These are phyloP conservation scores for Pseudonitzschia pungens DNA, from an alignment of 108 stramenopile species.

Conservation along the genomic window DNA sequence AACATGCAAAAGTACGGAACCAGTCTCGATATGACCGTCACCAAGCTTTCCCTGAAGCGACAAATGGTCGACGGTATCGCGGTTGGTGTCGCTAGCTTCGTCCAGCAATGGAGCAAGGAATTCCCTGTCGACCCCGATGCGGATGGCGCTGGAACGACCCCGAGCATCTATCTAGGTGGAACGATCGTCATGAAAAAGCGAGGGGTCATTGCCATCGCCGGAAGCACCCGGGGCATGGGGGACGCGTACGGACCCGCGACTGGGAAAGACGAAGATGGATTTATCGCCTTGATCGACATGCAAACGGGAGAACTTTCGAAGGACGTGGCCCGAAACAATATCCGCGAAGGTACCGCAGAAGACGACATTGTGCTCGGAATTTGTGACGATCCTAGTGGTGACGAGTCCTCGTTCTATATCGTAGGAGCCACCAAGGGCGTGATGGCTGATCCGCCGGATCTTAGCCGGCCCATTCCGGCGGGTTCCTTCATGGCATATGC, in stretches of 20 bases:
- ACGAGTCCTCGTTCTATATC: constrained; percentile 1
- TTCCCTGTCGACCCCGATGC: constrained; percentile 9
- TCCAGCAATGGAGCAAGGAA: constrained; percentile 7
- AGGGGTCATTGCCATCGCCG: constrained; percentile 17
- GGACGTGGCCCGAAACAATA: constrained; percentile 4
- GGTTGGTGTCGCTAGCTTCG: neutral
- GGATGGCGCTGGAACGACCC: neutral
- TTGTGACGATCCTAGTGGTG: constrained; percentile 29
- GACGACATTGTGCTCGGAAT: constrained; percentile 28
- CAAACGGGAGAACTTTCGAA: constrained; percentile 11
- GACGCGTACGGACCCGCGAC: constrained; percentile 24
- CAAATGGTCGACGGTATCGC: constrained; percentile 18
- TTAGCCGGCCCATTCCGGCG: neutral
- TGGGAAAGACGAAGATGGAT: constrained; percentile 34
- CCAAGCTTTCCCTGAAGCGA: constrained; percentile 2
- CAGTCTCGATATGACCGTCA: constrained; percentile 18
- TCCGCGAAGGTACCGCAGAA: constrained; percentile 22
- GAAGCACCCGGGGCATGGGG: constrained; percentile 19
- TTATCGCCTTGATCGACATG: constrained; percentile 17
- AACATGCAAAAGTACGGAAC: constrained; percentile 22
- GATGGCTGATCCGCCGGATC: neutral
- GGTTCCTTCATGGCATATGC: constrained; percentile 30
- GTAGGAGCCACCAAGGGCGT: constrained; percentile 28
- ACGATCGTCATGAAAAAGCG: constrained; percentile 15
- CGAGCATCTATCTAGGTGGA: constrained; percentile 19